Evolutionary conservation across 257 asterid species (phyloP), one percentile per base, ranked within the genome.

Genomic region (Solanum sitiens): DNA sequence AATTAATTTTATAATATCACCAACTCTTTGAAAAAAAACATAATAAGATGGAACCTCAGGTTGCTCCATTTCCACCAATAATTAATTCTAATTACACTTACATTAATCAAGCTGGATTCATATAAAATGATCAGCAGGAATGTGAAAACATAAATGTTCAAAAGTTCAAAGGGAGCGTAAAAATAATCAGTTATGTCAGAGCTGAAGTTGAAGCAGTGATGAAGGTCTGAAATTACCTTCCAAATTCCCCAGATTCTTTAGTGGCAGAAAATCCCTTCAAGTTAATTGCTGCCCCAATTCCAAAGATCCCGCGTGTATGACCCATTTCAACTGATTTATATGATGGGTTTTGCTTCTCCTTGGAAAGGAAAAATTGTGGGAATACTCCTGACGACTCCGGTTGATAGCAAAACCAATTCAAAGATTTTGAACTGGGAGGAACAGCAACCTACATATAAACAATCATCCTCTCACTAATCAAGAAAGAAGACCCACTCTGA

Each of bases 361-460:
- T 94, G 84, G 99, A 95, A 47, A 95, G 88, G 85, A 94, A 97
- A 90, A 97, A 93, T 67, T 90, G 88, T 87, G 99, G 99, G 83
- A 91, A 96, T 87, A 90, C 94, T 45, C 88, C 85, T 21, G 97
- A 94, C 87, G 94, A 87, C 92, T 95, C 97, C 16, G 95, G 95
- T 87, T 95, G 99, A 86, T 94, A 90, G 90, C 95, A 93, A 92
- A 94, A 97, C 98, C 98, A 97, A 84, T 90, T 93, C 92, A 96
- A 91, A 12, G 99, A 95, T 89, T 94, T 96, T 67, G 98, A 93
- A 92, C 99, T 95, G 37, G 99, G 99, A 85, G 99, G 98, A 70
- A 97, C 99, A 75, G 98, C 97, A 91, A 97, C 94, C 99, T 97
- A 90, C 86, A 86, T 59, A 88, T 71, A 77, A 30, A 14, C 68